Conservation (phyloP, 768 basidiomycete genomes). For the Coprinopsis cinerea region DNA sequence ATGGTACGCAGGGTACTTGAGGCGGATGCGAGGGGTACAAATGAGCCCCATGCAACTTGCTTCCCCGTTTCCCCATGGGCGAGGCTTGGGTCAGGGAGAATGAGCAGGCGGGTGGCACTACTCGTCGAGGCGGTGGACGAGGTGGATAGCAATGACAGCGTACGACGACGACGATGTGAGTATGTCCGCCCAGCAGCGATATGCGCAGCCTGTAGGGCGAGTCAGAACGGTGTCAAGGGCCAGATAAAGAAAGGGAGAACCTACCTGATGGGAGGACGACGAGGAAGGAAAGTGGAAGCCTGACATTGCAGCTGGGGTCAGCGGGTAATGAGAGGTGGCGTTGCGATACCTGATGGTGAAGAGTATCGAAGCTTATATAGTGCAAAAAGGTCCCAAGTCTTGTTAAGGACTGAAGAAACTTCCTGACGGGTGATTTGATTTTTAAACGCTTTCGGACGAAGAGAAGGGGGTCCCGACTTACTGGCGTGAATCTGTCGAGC, state of each 20-base stretch:
- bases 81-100: background rate
- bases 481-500: background rate
- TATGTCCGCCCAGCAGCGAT: background rate
- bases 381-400: background rate
- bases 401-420: background rate
- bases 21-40: constrained; percentile 6
- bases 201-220: background rate
- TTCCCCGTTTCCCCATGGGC: background rate
- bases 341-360: background rate
- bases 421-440: background rate
- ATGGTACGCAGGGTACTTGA: background rate
- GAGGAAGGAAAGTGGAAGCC: background rate
- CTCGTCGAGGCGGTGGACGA: constrained; percentile 2
- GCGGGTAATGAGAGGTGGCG: background rate
- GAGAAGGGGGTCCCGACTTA: background rate
- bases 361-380: background rate
- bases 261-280: background rate
- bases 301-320: background rate
- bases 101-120: background rate
- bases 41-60: constrained; percentile 3
- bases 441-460: background rate
- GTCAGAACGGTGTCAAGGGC: background rate
- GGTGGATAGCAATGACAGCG: background rate
- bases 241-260: background rate
- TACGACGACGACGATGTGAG: background rate